Percentiles rank a stretch among this genome's conserved stretches.
These are phyloP conservation scores for Hypoxylon trugodes DNA, from an alignment of 495 filamentous ascomycete genomes.

Conservation along the genomic window DNA sequence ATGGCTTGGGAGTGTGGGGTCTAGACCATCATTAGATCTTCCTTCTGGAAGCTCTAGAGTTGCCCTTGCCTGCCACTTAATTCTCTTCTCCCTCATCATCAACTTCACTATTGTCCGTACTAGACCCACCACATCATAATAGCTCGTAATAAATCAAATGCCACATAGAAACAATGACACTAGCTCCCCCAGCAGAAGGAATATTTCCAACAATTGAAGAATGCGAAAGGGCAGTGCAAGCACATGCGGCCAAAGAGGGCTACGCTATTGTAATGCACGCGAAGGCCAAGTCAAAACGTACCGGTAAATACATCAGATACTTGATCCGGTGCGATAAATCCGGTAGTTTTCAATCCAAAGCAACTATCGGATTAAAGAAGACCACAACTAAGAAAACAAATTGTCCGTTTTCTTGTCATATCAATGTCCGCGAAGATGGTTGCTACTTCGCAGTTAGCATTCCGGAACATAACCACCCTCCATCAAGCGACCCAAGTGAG, in stretches of 20 bases:
- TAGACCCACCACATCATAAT: not conserved
- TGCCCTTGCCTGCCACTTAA: slow-evolving; percentile 18
- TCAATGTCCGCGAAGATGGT: slow-evolving; percentile 38
- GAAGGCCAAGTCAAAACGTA: slow-evolving; percentile 41
- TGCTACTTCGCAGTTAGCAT: slow-evolving; percentile 38
- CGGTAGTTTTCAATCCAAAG: slow-evolving; percentile 41
- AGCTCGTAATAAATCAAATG: not conserved
- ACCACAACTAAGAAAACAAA: slow-evolving; percentile 45
- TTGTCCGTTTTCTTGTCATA: slow-evolving; percentile 42
- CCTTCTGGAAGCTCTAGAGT: slow-evolving; percentile 29
- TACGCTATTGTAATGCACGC: slow-evolving; percentile 41
- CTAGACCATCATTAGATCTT: slow-evolving; percentile 32
- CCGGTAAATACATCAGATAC: slow-evolving; percentile 43
- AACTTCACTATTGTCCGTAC: not conserved
- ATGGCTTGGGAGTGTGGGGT: not conserved
- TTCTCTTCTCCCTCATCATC: not conserved
- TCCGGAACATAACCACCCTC: slow-evolving; percentile 42
- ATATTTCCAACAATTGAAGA: slow-evolving; percentile 39
- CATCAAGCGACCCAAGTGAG: slow-evolving; percentile 33
- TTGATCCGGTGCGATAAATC: slow-evolving; percentile 45
- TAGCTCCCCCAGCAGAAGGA: slow-evolving; percentile 41
- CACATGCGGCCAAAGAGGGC: slow-evolving; percentile 41
- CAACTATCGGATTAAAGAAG: slow-evolving; percentile 39
- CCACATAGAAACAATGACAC: slow-evolving; percentile 28
- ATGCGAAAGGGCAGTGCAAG: slow-evolving; percentile 34